These are phyloP conservation scores for Leersia perrieri DNA, from an alignment of 176 grass and related monocot species.

Conservation along the genomic window DNA sequence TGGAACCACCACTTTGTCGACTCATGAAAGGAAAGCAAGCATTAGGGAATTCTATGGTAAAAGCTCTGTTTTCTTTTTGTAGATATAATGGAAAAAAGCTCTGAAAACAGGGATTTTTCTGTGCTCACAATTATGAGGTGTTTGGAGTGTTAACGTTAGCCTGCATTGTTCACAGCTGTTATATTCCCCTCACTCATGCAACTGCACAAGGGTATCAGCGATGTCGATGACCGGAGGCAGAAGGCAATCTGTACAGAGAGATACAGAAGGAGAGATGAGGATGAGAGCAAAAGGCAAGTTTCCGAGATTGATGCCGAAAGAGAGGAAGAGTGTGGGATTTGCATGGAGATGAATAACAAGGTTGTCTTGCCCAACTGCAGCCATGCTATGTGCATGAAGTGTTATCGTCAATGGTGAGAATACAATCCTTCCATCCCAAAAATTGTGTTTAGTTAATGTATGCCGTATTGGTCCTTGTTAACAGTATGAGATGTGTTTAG, in stretches of 20 bases:
- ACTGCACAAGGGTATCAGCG: constrained; percentile 75
- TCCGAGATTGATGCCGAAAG: constrained; percentile 73
- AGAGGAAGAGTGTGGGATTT: constrained; percentile 91
- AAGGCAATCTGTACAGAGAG: constrained; percentile 54
- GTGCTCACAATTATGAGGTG: neutral
- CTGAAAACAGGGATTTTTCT: too few relatives aligned
- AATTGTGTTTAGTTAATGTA: neutral
- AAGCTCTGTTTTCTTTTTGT: too few relatives aligned
- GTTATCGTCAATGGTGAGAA: constrained; percentile 76
- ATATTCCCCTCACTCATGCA: constrained; percentile 94
- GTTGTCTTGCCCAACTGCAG: constrained; percentile 85
- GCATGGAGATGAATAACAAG: constrained; percentile 89
- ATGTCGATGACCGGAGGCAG: constrained; percentile 75
- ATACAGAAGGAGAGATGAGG: constrained; percentile 60
- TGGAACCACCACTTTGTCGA: constrained; percentile 90
- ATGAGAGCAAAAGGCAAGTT: constrained; percentile 41
- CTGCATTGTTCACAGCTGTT: constrained; percentile 43
- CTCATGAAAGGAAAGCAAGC: constrained; percentile 94
- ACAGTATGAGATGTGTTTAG: neutral
- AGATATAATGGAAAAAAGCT: too few relatives aligned
- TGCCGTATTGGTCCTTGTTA: neutral
- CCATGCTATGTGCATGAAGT: constrained; percentile 88
- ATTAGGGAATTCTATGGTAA: constrained; percentile 92
- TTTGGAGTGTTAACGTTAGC: neutral
- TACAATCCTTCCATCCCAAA: neutral